These are phyloP conservation scores for Bassia scoparia DNA, from an alignment of 148 eudicot genomes.

Conservation along the genomic window DNA sequence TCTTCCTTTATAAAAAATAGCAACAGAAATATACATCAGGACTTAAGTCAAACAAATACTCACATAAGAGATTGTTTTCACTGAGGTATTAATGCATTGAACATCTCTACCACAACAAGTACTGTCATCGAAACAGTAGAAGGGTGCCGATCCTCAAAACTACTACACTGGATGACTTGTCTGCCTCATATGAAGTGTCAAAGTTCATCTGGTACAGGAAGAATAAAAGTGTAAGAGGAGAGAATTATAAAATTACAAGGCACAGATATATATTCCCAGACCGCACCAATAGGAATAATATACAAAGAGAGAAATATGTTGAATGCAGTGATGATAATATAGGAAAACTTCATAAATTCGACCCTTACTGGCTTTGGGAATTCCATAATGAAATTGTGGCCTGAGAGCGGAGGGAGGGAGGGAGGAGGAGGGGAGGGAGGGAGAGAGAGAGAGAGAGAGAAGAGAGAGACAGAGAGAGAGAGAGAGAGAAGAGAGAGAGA, in stretches of 20 bases:
- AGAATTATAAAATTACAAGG: not conserved
- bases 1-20: too few relatives aligned
- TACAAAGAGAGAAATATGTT: too few relatives aligned
- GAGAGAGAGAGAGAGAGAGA: too few relatives aligned
- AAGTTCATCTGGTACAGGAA: conserved; percentile 73
- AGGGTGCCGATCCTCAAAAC: conserved; percentile 90
- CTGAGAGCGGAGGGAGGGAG: too few relatives aligned
- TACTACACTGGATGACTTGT: conserved; percentile 72
- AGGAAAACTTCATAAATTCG: too few relatives aligned
- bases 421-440: too few relatives aligned
- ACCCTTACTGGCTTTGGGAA: too few relatives aligned
- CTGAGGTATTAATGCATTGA: conserved; percentile 97
- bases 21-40: not conserved
- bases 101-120: conserved; percentile 99
- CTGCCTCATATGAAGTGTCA: conserved; percentile 77
- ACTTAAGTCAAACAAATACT: conserved; percentile 33
- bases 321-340: too few relatives aligned
- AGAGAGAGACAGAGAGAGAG: too few relatives aligned
- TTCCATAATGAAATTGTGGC: too few relatives aligned
- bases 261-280: not conserved
- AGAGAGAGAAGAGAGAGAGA: too few relatives aligned
- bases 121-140: conserved; percentile 99
- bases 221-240: not conserved
- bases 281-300: not conserved
- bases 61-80: conserved; percentile 92